These are phyloP conservation scores for Brassica rapa DNA, from an alignment of 345 rosid species.

Conservation along the genomic window DNA sequence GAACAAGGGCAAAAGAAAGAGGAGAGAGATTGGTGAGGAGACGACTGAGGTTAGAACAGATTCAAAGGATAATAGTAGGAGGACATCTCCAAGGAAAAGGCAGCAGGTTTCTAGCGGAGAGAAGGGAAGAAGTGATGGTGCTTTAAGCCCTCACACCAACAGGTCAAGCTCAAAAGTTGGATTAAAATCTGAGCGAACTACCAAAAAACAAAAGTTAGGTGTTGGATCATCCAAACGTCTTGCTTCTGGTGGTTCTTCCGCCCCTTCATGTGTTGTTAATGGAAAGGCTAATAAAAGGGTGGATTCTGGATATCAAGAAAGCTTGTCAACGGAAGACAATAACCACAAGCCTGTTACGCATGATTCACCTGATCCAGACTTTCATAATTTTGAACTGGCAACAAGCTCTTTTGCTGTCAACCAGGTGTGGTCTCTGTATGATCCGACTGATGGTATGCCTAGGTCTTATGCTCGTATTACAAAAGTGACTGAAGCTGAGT, in stretches of 20 bases:
- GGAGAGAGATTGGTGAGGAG: conserved; percentile 44
- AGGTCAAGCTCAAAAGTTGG: conserved; percentile 40
- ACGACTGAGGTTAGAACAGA: conserved; percentile 37
- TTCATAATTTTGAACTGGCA: conserved; percentile 60
- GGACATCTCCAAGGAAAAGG: conserved; percentile 58
- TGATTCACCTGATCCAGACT: conserved; percentile 69
- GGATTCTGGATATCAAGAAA: conserved; percentile 37
- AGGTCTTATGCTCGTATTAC: conserved; percentile 65
- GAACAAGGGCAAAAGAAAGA: conserved; percentile 41
- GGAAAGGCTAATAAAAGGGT: conserved; percentile 35
- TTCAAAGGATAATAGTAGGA: conserved; percentile 34
- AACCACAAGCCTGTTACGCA: conserved; percentile 24
- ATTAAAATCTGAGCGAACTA: conserved; percentile 30
- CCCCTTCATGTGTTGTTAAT: conserved; percentile 19
- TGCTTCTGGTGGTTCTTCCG: conserved; percentile 38
- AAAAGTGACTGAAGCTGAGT: conserved; percentile 57
- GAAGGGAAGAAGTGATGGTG: conserved; percentile 40
- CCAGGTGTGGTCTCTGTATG: conserved; percentile 90
- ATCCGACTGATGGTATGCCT: conserved; percentile 77
- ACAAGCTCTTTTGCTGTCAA: conserved; percentile 58
- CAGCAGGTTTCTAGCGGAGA: conserved; percentile 45
- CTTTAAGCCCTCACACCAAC: conserved; percentile 39
- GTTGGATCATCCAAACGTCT: conserved; percentile 33
- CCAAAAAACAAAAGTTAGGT: conserved; percentile 15
- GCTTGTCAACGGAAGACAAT: conserved; percentile 29